Base-by-base conservation (phyloP, 345 rosid genomes). In the Orychophragmus violaceus region DNA sequence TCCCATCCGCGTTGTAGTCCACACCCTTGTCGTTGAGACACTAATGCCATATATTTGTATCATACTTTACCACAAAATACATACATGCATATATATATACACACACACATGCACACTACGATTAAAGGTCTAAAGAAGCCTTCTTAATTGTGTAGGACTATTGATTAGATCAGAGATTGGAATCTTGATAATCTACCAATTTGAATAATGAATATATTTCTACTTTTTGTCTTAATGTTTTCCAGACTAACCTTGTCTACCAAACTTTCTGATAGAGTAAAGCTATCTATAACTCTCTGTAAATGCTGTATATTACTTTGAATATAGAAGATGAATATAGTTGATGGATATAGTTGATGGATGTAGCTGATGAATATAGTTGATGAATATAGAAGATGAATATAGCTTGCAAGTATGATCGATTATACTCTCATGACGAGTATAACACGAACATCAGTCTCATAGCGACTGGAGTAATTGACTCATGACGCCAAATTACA, bases 101-200 rank as follows among this genome's bases (percentile, higher is more conserved):
- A 66, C 3, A 65, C 28, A 35, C 35, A 59, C 18, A 51, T 10
- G 44, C 27, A 61, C 74, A 62, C 37, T 42, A 18, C 8, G n/a
- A 35, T 18, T 22, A 45, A 25, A 44, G 24, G 37, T 71, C 37
- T 44, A 5, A 42, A 62, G 8, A 53, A 44, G 52, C 19, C 42
- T 27, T 41, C 2, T 32, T 42, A 11, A 23, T 52, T 62, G 24
- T 61, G 50, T 54, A 42, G 48, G 49, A 24, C 12, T 54, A 24
- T 18, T 23, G 49, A 32, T 37, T 60, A 68, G 39, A 27, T 27
- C 66, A 69, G 33, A 59, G 25, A 37, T 14, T 59, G 59, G 10
- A 18, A 54, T n/a, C 17, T 29, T 41, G 17, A 37, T 17, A 22
- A 50, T 51, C 25, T 37, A 60, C 24, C 32, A 48, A 66, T 25